Conservation (phyloP, 371 early-diverging fungal genomes). For the Coemansia sp. region DNA sequence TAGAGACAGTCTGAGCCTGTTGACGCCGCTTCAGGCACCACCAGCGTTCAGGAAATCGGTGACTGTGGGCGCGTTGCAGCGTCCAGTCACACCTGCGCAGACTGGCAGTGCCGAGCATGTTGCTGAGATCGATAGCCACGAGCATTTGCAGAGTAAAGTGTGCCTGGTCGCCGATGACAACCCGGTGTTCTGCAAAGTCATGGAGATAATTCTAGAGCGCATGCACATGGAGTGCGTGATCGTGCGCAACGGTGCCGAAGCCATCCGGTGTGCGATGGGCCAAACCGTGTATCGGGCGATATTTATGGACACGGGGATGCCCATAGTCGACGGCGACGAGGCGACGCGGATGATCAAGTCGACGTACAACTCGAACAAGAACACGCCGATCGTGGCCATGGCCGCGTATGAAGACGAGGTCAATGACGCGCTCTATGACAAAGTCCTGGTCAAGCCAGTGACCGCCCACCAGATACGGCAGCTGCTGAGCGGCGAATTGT, state of each 20-base stretch:
- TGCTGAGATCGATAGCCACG: background rate
- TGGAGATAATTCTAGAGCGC: conserved; percentile 77
- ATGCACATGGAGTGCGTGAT: conserved; percentile 76
- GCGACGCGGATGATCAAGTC: conserved; percentile 94
- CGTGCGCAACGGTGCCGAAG: conserved; percentile 88
- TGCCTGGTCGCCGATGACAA: conserved; percentile 87
- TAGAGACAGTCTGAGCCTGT: too few relatives aligned
- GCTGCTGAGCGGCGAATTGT: background rate
- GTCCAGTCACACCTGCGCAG: background rate
- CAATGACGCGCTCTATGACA: conserved; percentile 25
- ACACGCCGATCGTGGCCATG: conserved; percentile 74
- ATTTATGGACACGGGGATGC: conserved; percentile 93
- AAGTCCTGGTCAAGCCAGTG: conserved; percentile 35
- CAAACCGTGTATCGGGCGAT: conserved; percentile 86
- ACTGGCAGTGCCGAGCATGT: background rate
- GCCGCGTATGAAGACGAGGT: conserved; percentile 65
- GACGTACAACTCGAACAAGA: conserved; percentile 74
- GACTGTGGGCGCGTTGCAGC: background rate
- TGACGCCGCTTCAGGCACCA: background rate
- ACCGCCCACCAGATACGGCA: conserved; percentile 17
- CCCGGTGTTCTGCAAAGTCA: conserved; percentile 80
- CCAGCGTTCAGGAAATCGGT: conserved; percentile 1
- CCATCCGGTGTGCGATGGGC: conserved; percentile 84
- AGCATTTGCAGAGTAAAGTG: conserved; percentile 19
- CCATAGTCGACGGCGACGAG: conserved; percentile 89